A percentile compares a stretch with the other conserved stretches of the same genome.
Conservation (phyloP, 2,329 filamentous ascomycete species). For the Fusarium sp. region DNA sequence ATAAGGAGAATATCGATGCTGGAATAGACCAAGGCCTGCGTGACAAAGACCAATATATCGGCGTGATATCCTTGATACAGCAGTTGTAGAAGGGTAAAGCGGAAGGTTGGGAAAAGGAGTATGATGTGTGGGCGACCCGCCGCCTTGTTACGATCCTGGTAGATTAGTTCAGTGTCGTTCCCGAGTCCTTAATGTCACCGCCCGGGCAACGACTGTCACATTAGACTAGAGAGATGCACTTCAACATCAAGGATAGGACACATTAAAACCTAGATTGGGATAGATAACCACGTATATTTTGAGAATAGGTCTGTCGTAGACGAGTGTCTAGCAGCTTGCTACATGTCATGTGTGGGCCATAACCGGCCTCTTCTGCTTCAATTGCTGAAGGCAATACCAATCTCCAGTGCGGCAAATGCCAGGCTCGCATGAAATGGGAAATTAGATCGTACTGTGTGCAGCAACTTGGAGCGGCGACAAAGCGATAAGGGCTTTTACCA, state of each 20-base stretch:
- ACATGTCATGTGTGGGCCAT: background rate
- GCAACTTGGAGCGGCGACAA: background rate
- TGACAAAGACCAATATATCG: background rate
- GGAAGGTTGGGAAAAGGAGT: background rate
- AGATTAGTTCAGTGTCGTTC: background rate
- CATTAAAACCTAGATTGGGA: too few species aligned
- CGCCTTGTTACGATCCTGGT: background rate
- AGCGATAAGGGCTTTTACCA: background rate
- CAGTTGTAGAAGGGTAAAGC: background rate
- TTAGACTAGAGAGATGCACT: too few species aligned
- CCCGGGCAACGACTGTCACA: background rate
- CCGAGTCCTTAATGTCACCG: background rate
- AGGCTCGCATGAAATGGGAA: background rate
- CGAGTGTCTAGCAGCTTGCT: background rate
- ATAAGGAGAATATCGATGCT: background rate
- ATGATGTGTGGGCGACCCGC: background rate
- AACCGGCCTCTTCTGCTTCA: background rate
- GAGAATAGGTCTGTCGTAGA: background rate
- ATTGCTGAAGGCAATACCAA: background rate
- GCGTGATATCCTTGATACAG: background rate
- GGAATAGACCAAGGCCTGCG: background rate
- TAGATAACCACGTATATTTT: background rate
- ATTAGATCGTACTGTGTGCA: constrained; percentile 4
- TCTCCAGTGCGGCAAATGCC: background rate
- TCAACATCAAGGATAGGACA: too few species aligned